Conservation (phyloP, 1,284 basidiomycete genomes). For the Moniliophthora roreri region DNA sequence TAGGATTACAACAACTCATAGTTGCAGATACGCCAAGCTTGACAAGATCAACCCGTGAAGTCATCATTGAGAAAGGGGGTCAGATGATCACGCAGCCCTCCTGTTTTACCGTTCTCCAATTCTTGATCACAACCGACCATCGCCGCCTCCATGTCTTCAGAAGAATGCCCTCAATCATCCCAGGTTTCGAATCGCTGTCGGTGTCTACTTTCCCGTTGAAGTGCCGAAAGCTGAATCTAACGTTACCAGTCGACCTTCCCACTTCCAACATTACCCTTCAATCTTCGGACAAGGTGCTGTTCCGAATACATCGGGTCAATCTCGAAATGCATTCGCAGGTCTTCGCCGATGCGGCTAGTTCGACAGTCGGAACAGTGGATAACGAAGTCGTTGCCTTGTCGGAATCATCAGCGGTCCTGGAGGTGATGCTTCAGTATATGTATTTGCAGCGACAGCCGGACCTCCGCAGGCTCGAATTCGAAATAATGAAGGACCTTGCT, state of each 20-base stretch:
- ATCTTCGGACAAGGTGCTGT: conserved; percentile 22
- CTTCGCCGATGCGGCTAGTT: conserved; percentile 20
- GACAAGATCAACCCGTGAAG: no score
- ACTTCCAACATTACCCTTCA: conserved; percentile 21
- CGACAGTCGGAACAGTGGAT: conserved; percentile 6
- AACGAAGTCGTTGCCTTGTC: conserved; percentile 21
- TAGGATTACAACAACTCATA: no score
- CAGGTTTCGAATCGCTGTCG: no score
- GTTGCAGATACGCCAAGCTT: no score
- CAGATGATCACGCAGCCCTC: no score
- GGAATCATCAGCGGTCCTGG: conserved; percentile 20
- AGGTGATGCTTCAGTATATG: conserved; percentile 26
- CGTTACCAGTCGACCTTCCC: conserved; percentile 11
- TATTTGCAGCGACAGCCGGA: conserved; percentile 23
- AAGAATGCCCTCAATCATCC: no score
- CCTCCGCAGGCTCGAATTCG: conserved; percentile 13
- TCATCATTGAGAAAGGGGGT: no score
- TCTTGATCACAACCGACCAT: no score
- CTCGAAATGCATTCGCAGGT: conserved; percentile 25
- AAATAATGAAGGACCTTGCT: conserved; percentile 20
- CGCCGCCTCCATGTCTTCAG: no score
- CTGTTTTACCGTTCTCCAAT: no score
- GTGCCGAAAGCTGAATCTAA: no score
- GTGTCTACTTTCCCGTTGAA: no score
- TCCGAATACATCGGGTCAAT: conserved; percentile 24